Evolutionary conservation across 2,329 filamentous ascomycete species (phyloP).

Genomic region (Talaromyces funiculosus): DNA sequence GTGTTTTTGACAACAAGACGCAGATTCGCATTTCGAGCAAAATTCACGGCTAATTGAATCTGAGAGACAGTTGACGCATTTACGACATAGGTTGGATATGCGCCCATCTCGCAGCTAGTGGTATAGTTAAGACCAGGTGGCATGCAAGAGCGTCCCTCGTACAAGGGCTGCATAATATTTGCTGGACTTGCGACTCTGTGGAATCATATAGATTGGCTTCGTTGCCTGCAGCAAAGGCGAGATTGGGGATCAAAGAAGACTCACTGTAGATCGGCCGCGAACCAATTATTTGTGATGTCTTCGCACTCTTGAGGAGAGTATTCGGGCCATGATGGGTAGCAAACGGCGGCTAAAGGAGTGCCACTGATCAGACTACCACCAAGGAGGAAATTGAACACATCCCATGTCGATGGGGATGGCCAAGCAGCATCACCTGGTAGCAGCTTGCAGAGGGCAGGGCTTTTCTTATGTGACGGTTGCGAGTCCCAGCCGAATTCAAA

Average conservation of each 20-base stretch:
- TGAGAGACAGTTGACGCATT: neutral
- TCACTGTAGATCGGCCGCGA: neutral
- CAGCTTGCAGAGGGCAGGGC: neutral
- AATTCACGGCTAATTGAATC: neutral
- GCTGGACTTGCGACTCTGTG: neutral
- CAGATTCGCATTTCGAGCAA: constrained; percentile 4
- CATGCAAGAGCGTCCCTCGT: neutral
- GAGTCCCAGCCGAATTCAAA: neutral
- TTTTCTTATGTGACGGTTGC: neutral
- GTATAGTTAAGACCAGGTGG: neutral
- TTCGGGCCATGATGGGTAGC: constrained; percentile 20
- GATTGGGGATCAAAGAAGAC: neutral
- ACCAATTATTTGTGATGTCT: neutral
- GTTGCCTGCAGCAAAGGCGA: neutral
- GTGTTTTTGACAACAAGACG: constrained; percentile 48
- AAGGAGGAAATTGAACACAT: constrained; percentile 31
- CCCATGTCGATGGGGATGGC: constrained; percentile 33
- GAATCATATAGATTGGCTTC: neutral
- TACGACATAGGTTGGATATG: neutral
- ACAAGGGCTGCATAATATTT: neutral
- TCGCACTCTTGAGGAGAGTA: neutral
- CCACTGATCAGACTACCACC: constrained; percentile 31
- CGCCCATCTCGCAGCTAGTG: neutral
- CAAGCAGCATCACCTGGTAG: constrained; percentile 29
- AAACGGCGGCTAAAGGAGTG: constrained; percentile 27